Conservation (phyloP, 495 filamentous ascomycete genomes). For the Entonaema liquescens region DNA sequence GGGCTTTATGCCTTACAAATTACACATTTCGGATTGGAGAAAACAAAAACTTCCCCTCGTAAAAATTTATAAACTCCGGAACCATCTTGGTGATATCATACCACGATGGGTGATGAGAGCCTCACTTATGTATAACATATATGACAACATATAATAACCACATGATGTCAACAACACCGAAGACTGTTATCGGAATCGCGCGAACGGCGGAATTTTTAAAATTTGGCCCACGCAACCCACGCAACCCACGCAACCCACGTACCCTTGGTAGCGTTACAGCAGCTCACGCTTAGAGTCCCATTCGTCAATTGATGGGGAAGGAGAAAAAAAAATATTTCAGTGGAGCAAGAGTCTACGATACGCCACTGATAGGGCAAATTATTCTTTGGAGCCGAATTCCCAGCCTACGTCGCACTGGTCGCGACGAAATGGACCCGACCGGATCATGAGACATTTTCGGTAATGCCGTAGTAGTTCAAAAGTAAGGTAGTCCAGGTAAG, state of each 20-base stretch:
- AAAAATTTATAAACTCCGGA: not conserved
- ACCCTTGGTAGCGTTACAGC: constrained; percentile 23
- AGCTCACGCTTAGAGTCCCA: constrained; percentile 19
- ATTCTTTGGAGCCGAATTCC: constrained; percentile 13
- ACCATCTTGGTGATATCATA: constrained; percentile 1
- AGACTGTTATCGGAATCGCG: constrained; percentile 5
- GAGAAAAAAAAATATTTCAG: constrained; percentile 28
- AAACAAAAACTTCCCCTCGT: not conserved
- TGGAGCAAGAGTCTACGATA: constrained; percentile 25
- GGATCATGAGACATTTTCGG: constrained; percentile 40
- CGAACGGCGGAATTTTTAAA: constrained; percentile 9
- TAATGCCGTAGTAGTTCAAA: constrained; percentile 22
- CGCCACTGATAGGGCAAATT: constrained; percentile 25
- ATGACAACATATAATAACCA: constrained; percentile 3
- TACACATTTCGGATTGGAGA: not conserved
- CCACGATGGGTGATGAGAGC: constrained; percentile 15
- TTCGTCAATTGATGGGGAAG: constrained; percentile 26
- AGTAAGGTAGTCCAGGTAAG: not conserved
- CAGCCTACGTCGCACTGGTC: constrained; percentile 2
- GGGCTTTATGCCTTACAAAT: not conserved
- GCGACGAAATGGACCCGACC: constrained; percentile 15
- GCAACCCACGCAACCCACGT: not conserved
- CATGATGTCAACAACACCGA: constrained; percentile 16
- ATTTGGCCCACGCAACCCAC: constrained; percentile 17
- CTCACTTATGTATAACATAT: constrained; percentile 5